Percentiles rank a stretch among this genome's conserved stretches.
These are phyloP conservation scores for Colletotrichum theobromicola DNA, from an alignment of 2,329 filamentous ascomycete genomes.

Conservation along the genomic window DNA sequence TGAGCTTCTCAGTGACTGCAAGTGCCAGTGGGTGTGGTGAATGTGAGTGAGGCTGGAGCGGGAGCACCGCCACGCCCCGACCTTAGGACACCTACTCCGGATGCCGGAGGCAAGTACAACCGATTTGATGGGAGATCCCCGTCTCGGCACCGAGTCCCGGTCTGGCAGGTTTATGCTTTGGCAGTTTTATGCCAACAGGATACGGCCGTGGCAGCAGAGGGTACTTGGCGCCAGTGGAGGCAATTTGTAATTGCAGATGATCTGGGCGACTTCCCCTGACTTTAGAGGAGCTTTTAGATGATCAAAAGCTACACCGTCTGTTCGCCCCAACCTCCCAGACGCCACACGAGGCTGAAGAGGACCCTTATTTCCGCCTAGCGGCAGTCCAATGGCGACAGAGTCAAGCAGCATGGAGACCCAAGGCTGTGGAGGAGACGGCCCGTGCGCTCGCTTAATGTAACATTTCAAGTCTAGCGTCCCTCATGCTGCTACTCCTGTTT, in stretches of 20 bases:
- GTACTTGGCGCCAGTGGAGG: not conserved
- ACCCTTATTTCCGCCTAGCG: slow-evolving; percentile 1
- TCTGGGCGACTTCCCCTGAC: not conserved
- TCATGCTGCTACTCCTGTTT: slow-evolving; percentile 21
- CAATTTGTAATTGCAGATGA: not conserved
- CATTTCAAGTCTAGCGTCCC: slow-evolving; percentile 20
- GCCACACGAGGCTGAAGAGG: slow-evolving; percentile 20
- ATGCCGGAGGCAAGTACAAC: not conserved
- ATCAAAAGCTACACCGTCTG: not conserved
- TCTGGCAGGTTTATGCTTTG: not conserved
- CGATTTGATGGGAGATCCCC: not conserved
- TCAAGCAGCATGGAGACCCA: slow-evolving; percentile 1
- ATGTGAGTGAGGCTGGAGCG: slow-evolving; percentile 4
- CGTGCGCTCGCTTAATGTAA: slow-evolving; percentile 20
- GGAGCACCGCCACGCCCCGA: slow-evolving; percentile 5
- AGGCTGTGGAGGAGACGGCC: slow-evolving; percentile 15
- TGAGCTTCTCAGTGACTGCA: not conserved
- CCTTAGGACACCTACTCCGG: not conserved
- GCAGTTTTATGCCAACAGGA: not conserved
- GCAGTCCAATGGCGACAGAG: slow-evolving; percentile 13
- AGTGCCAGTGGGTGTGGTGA: not conserved
- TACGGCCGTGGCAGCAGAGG: not conserved
- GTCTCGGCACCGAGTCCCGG: not conserved
- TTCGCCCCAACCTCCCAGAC: not conserved
- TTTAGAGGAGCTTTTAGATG: not conserved